Conservation (phyloP, 306 rosid species). For the Sechiopsis laciniata region DNA sequence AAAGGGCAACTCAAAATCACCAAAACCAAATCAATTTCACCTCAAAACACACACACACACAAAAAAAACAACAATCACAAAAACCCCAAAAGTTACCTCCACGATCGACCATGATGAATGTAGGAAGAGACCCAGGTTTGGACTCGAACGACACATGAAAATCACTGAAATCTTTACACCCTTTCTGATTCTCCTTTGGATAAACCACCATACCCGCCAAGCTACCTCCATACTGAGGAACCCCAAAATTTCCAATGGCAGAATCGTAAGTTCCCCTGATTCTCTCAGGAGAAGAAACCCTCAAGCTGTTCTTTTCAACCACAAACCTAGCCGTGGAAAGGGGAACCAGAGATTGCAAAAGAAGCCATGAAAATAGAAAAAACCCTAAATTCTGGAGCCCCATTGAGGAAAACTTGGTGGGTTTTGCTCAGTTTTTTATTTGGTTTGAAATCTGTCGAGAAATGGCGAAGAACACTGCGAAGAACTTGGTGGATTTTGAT, state of each 20-base stretch:
- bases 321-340: constrained; percentile 63
- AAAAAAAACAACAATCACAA: constrained; percentile 15
- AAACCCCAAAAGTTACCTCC: constrained; percentile 52
- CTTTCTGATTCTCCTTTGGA: constrained; percentile 76
- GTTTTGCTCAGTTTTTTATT: background rate
- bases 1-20: constrained; percentile 8
- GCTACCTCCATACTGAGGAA: constrained; percentile 96
- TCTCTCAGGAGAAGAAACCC: constrained; percentile 77
- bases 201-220: constrained; percentile 79
- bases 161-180: constrained; percentile 75
- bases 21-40: background rate
- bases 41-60: background rate
- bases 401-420: background rate
- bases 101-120: constrained; percentile 80
- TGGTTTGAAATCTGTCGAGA: background rate
- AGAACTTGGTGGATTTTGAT: too few relatives aligned
- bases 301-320: constrained; percentile 94
- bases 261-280: constrained; percentile 78
- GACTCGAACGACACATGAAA: constrained; percentile 60
- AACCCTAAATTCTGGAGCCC: constrained; percentile 22
- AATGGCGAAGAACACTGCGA: background rate
- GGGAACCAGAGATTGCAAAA: constrained; percentile 37
- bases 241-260: constrained; percentile 96
- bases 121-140: constrained; percentile 78
- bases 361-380: constrained; percentile 59